Base-by-base conservation (phyloP, 1,284 basidiomycete genomes). In the Moesziomyces aphidis region DNA sequence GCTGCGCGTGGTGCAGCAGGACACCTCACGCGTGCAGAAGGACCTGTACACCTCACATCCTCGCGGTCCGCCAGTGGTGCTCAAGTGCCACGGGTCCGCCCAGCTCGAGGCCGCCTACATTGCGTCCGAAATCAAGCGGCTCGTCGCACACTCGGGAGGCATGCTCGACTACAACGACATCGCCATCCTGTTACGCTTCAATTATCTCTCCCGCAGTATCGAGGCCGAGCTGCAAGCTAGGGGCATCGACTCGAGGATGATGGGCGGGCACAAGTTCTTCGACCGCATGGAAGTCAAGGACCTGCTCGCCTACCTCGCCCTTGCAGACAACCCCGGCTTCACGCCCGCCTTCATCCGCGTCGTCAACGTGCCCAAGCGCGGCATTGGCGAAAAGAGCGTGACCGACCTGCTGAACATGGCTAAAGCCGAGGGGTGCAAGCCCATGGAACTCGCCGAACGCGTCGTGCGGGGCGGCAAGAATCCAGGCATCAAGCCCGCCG, bases 231-330 rank as follows among this genome's bases (percentile, higher is more conserved):
- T 97, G 22, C 92, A 93, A 82, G 90, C 89, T 65, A 90, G 90
- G 70, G 89, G 90, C 31, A 92, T 97, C 49, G 93, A 93, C 0
- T 90, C 89, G 77, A 87, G 90, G 50, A 89, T 96, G 55, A 88
- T 96, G 10, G 91, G 90, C 17, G 93, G 93, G 0, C 90, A 92
- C 83, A 92, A 91, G 83, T 95, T 95, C 88, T 95, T 95, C 79
- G 92, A 95, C 70, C 90, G 93, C 9, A 69, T 66, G 58, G 83
- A 85, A 88, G 89, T 97, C 82, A 95, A 94, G 86, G 93, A 95
- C 83, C 77, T 95, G 23, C 86, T 96, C n/a, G 91, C 92, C 1
- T 96, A 96, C 50, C 58, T 85, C 11, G 61, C 73, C 3, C 87
- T 96, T 2, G 88, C 91, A 2, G 93, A 95, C 76, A 96, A 96